Percentiles rank a stretch among this genome's conserved stretches.
Evolutionary conservation across 345 rosid species (phyloP).

Genomic region (Eucalyptus curtisii): DNA sequence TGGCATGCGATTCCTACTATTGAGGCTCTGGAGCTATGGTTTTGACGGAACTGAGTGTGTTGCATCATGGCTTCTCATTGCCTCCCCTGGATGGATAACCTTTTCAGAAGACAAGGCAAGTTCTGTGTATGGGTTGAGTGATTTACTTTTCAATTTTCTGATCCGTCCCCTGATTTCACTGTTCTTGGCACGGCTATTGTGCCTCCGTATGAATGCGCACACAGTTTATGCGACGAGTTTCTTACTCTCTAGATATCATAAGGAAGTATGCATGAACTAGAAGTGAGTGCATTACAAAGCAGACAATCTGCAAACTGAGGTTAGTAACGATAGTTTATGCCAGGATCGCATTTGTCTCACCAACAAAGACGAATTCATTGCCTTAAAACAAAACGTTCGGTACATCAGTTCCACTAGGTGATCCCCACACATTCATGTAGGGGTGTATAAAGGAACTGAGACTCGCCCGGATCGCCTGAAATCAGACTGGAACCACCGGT

Average conservation of each 20-base stretch:
- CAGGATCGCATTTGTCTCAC: background rate
- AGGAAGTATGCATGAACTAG: background rate
- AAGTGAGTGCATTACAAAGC: background rate
- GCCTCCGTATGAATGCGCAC: background rate
- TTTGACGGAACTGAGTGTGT: background rate
- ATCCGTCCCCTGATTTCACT: background rate
- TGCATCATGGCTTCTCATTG: background rate
- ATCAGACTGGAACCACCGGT: accelerated
- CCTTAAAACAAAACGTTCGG: background rate
- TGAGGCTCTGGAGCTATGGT: background rate
- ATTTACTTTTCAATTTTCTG: background rate
- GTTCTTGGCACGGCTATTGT: background rate
- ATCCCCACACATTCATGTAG: background rate
- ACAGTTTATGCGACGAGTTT: background rate
- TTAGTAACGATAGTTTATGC: background rate
- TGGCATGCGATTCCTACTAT: background rate
- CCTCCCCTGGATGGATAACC: background rate
- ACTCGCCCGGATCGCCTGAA: accelerated
- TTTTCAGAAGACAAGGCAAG: background rate
- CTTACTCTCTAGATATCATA: background rate
- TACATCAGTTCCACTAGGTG: background rate
- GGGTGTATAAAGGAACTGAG: too few relatives aligned
- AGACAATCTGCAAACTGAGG: background rate
- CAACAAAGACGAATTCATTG: background rate
- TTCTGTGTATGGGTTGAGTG: background rate